These are phyloP conservation scores for Niveomyces coronatus DNA, from an alignment of 2,329 filamentous ascomycete genomes.

Conservation along the genomic window DNA sequence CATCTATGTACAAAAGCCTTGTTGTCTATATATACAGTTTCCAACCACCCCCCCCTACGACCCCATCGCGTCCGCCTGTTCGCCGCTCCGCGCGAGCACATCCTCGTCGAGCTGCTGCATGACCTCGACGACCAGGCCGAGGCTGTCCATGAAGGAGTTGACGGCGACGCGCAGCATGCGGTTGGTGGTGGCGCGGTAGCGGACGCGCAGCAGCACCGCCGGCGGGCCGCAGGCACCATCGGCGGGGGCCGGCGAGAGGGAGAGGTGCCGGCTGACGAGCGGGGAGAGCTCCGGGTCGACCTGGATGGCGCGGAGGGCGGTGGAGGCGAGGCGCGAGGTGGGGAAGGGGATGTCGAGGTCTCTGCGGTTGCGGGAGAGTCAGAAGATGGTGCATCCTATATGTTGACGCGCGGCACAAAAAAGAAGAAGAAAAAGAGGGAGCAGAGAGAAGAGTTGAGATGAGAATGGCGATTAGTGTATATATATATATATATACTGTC, in stretches of 20 bases:
- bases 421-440: too few relatives aligned
- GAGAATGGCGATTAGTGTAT: neutral
- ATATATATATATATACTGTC: too few relatives aligned
- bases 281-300: slow-evolving; percentile 87
- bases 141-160: slow-evolving; percentile 90
- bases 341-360: slow-evolving; percentile 70
- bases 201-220: slow-evolving; percentile 61
- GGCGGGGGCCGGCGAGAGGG: slow-evolving; percentile 32
- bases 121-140: slow-evolving; percentile 73
- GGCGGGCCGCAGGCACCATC: slow-evolving; percentile 16
- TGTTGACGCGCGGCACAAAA: too few relatives aligned
- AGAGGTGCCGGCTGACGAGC: slow-evolving; percentile 64
- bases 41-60: neutral
- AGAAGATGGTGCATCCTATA: too few relatives aligned
- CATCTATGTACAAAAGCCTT: neutral
- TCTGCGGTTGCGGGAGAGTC: too few relatives aligned
- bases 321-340: slow-evolving; percentile 62
- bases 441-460: slow-evolving; percentile 5
- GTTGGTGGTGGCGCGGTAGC: slow-evolving; percentile 84
- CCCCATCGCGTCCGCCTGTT: neutral
- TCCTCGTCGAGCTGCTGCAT: slow-evolving; percentile 88
- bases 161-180: slow-evolving; percentile 94
- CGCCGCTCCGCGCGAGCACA: slow-evolving; percentile 41
- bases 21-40: neutral
- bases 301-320: slow-evolving; percentile 63